Conservation (phyloP, 177 flowering plant genomes). For the Vitis hybrid region DNA sequence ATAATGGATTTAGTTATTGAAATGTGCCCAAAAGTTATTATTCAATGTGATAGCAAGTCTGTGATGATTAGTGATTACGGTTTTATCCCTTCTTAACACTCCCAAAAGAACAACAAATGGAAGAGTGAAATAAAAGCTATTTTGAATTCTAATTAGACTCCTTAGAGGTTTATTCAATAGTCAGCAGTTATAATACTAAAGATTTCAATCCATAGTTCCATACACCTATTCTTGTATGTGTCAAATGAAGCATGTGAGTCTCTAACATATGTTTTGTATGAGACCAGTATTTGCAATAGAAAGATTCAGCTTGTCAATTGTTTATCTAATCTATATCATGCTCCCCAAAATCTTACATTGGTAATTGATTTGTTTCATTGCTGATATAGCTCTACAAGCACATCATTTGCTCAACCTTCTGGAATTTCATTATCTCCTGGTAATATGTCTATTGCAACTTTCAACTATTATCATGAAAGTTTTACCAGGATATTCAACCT, state of each 20-base stretch:
- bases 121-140: no score
- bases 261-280: not conserved
- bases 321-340: not conserved
- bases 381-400: conserved; percentile 59
- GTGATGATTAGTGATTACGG: no score
- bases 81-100: no score
- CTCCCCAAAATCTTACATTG: conserved; percentile 3
- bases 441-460: conserved; percentile 27
- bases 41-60: no score
- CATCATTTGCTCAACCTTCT: conserved; percentile 95
- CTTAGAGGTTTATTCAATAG: not conserved
- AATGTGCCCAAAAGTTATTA: no score
- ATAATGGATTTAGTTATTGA: no score
- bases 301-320: not conserved
- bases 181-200: no score
- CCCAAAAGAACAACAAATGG: no score
- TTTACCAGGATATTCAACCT: not conserved
- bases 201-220: no score
- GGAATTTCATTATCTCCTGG: conserved; percentile 89
- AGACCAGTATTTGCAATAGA: not conserved
- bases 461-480: not conserved
- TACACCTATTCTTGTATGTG: no score
- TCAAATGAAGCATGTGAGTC: no score
- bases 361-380: conserved; percentile 13
- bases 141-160: not conserved